Percentiles rank a stretch among this genome's conserved stretches.
Conservation (phyloP, 805 yeast genomes). For the Myxozyma monticola region DNA sequence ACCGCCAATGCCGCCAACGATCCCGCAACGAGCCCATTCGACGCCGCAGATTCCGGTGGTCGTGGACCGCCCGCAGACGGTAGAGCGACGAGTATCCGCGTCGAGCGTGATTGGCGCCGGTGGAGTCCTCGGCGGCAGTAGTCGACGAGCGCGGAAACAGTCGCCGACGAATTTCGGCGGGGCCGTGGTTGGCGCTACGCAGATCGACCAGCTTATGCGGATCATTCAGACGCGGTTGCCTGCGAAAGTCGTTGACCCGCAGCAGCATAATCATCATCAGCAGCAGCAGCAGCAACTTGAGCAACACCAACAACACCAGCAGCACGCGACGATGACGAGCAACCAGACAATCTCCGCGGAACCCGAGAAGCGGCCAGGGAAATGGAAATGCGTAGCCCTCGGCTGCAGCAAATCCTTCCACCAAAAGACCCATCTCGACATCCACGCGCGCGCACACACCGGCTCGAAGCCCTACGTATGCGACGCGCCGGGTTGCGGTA, state of each 20-base stretch:
- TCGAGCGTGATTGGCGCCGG: neutral
- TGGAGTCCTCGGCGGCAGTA: no score
- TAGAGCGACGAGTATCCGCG: constrained; percentile 5
- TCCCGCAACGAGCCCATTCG: neutral
- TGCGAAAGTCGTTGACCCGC: neutral
- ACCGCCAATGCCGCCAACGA: constrained; percentile 4
- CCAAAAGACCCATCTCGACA: constrained; percentile 89
- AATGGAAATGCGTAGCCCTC: constrained; percentile 33
- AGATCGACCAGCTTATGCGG: constrained; percentile 87
- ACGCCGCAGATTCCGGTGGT: neutral
- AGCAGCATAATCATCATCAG: neutral
- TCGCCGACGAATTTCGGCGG: constrained; percentile 19
- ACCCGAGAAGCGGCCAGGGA: neutral
- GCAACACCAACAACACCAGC: neutral
- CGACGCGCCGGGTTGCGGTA: constrained; percentile 61
- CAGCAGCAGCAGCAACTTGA: neutral
- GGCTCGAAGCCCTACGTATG: constrained; percentile 85
- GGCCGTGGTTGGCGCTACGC: constrained; percentile 46
- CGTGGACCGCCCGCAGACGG: constrained; percentile 4
- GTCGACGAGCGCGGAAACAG: constrained; percentile 12
- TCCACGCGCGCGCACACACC: constrained; percentile 82
- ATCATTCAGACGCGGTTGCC: constrained; percentile 73
- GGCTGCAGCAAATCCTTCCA: constrained; percentile 77
- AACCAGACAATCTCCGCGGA: constrained; percentile 35
- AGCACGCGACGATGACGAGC: neutral